Evolutionary conservation across 192 early-diverging fungal genomes (phyloP).

Genomic region (Coemansia sp.): DNA sequence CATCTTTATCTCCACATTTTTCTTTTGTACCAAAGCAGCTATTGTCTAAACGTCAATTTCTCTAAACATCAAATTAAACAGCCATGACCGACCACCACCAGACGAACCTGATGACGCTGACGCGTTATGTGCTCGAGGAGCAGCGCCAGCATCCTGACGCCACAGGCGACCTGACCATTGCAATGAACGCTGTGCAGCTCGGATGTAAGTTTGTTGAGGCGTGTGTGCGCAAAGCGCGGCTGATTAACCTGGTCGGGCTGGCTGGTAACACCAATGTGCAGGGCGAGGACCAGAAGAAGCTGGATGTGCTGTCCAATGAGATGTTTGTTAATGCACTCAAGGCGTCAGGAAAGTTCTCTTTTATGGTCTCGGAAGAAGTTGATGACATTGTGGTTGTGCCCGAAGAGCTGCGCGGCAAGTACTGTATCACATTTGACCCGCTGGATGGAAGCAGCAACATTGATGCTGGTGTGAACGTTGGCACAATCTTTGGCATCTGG

Average conservation of each 20-base stretch:
- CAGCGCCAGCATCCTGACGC: constrained; percentile 85
- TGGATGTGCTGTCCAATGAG: constrained; percentile 96
- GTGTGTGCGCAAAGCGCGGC: constrained; percentile 93
- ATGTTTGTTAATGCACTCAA: constrained; percentile 95
- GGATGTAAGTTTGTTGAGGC: constrained; percentile 98
- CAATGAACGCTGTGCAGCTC: constrained; percentile 85
- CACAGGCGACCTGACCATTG: constrained; percentile 90
- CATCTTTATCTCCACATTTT: neutral
- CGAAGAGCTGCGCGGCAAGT: constrained; percentile 76
- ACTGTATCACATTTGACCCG: constrained; percentile 97
- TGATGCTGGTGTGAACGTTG: constrained; percentile 97
- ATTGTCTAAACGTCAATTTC: neutral
- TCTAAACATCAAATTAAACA: neutral
- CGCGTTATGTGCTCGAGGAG: constrained; percentile 85
- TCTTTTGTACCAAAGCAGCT: neutral
- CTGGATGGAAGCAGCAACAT: constrained; percentile 98
- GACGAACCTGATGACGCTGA: constrained; percentile 94
- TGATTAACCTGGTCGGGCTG: constrained; percentile 93
- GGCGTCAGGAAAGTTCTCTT: constrained; percentile 83
- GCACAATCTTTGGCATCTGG: constrained; percentile 99
- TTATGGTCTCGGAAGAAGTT: constrained; percentile 96
- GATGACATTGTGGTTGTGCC: constrained; percentile 91
- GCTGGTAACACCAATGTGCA: constrained; percentile 88
- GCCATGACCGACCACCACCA: constrained; percentile 61
- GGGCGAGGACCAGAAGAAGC: constrained; percentile 94